phyloP scores from a whole-genome alignment of 1,284 basidiomycete genomes.

The Ceratobasidium theobromae region DNA sequence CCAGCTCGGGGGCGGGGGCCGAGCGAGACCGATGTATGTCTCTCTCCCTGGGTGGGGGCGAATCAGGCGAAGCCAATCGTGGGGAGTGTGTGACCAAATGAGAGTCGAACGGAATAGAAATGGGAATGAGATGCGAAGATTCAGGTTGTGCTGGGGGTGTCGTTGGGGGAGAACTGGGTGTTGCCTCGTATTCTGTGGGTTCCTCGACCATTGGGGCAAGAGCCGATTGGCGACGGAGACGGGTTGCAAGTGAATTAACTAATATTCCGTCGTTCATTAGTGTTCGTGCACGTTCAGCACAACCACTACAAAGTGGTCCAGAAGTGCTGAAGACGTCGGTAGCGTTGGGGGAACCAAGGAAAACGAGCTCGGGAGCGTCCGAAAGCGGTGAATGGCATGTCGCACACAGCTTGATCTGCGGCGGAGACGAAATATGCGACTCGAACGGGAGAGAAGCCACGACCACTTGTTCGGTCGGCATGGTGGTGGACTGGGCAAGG shows the following conservation, averaged over 20 bases:
- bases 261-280: constrained; percentile 32
- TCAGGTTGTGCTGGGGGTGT: neutral
- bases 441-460: neutral
- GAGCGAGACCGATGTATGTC: neutral
- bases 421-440: neutral
- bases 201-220: constrained; percentile 22
- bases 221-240: constrained; percentile 11
- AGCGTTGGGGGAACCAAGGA: constrained; percentile 28
- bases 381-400: constrained; percentile 37
- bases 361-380: constrained; percentile 30
- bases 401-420: constrained; percentile 38
- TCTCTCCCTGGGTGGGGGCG: neutral
- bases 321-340: constrained; percentile 21
- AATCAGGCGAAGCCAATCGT: neutral
- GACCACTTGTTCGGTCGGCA: constrained; percentile 14
- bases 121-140: neutral
- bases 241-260: constrained; percentile 39
- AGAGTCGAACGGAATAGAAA: neutral
- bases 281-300: constrained; percentile 11
- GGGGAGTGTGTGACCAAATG: neutral
- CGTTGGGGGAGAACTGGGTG: neutral
- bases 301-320: constrained; percentile 10
- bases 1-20: constrained; percentile 41
- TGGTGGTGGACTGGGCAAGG: neutral
- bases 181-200: constrained; percentile 7